Conservation (phyloP, 768 basidiomycete species). For the Pisolithus orientalis region DNA sequence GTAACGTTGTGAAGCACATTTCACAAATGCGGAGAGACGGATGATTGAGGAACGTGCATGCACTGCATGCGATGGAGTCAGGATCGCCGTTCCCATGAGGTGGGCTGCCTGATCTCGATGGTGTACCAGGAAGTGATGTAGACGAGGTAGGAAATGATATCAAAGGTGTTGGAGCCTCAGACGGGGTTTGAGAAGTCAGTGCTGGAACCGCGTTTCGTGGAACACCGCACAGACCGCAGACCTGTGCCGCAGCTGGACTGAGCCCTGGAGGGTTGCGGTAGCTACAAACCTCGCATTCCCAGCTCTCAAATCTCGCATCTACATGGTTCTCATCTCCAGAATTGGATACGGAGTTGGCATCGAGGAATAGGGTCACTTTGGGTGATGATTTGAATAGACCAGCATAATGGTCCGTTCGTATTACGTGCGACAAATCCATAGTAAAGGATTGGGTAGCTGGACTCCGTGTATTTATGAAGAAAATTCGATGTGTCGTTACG, state of each 20-base stretch:
- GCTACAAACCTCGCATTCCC: slow-evolving; percentile 89
- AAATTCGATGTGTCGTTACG: slow-evolving; percentile 77
- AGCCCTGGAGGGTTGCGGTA: slow-evolving; percentile 74
- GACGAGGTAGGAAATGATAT: slow-evolving; percentile 35
- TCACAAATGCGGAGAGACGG: slow-evolving; percentile 71
- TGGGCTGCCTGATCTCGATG: slow-evolving; percentile 14
- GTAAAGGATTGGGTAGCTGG: slow-evolving; percentile 55
- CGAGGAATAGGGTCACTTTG: slow-evolving; percentile 77
- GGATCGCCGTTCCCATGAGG: slow-evolving; percentile 12
- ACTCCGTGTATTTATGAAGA: slow-evolving; percentile 62
- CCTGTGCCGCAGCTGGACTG: slow-evolving; percentile 59
- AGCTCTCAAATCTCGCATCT: slow-evolving; percentile 44
- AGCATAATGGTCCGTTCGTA: slow-evolving; percentile 81
- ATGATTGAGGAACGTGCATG: slow-evolving; percentile 92
- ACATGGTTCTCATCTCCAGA: slow-evolving; percentile 22
- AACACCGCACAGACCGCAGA: slow-evolving; percentile 82
- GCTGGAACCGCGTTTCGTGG: slow-evolving; percentile 40
- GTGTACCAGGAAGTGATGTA: slow-evolving; percentile 23
- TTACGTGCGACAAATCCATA: slow-evolving; percentile 57
- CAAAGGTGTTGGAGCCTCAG: slow-evolving; percentile 30
- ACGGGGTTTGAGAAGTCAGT: slow-evolving; percentile 12
- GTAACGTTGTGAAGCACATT: slow-evolving; percentile 74
- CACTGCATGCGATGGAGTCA: slow-evolving; percentile 59
- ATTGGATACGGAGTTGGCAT: slow-evolving; percentile 23
- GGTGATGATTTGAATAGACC: slow-evolving; percentile 86